Percentiles rank a stretch among this genome's conserved stretches.
Conservation (phyloP, 768 basidiomycete species). For the Auriscalpium vulgare region DNA sequence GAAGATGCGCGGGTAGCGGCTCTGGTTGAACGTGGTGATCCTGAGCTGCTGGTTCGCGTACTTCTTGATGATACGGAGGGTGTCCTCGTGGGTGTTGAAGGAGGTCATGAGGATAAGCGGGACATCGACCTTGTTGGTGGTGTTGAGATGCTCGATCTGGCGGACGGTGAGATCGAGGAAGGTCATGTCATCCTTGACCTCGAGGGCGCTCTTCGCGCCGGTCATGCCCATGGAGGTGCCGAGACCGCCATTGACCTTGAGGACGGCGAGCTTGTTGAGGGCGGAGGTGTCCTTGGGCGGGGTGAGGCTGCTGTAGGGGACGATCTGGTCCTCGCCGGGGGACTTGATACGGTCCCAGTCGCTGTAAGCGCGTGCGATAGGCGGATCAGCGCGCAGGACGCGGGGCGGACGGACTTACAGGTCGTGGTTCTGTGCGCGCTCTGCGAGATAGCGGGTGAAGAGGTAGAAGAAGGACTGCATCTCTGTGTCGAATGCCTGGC, state of each 20-base stretch:
- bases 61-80: conserved; percentile 71
- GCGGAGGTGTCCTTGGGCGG: conserved; percentile 36
- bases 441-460: conserved; percentile 88
- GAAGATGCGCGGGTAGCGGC: conserved; percentile 65
- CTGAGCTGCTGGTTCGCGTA: conserved; percentile 74
- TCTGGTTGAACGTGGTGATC: conserved; percentile 66
- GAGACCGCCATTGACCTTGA: conserved; percentile 73
- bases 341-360: conserved; percentile 43
- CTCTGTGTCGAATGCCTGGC: conserved; percentile 83
- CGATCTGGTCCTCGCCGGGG: conserved; percentile 55
- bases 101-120: conserved; percentile 79
- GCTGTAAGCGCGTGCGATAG: conserved; percentile 16
- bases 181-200: conserved; percentile 66
- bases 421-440: conserved; percentile 79
- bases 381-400: too few species aligned
- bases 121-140: conserved; percentile 52
- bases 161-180: conserved; percentile 61
- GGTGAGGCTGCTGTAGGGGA: conserved; percentile 47
- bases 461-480: conserved; percentile 96
- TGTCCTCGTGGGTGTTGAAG: conserved; percentile 77
- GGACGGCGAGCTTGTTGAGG: conserved; percentile 65
- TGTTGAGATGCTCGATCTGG: conserved; percentile 66
- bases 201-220: conserved; percentile 64
- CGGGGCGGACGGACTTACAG: conserved; percentile 40
- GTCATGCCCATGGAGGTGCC: conserved; percentile 61